Conservation (phyloP, 371 early-diverging fungal genomes). For the Mitosporidium daphniae region DNA sequence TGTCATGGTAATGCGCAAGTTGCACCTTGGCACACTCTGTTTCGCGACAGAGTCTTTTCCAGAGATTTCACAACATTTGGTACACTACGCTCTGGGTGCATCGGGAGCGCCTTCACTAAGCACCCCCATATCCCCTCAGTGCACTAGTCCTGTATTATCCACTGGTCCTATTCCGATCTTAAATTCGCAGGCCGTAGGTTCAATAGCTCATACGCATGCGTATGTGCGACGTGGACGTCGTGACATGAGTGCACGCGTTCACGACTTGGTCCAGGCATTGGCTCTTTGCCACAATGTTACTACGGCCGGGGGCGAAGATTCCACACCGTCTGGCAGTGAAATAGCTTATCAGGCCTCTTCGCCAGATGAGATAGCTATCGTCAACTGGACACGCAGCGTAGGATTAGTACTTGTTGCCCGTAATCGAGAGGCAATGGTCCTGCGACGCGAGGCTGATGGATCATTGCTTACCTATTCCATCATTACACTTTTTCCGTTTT, state of each 20-base stretch:
- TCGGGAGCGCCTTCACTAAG: no score
- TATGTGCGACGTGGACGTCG: no score
- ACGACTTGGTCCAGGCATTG: constrained; percentile 42
- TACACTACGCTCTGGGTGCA: background rate
- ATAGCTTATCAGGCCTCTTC: constrained; percentile 72
- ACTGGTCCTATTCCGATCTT: no score
- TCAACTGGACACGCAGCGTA: constrained; percentile 60
- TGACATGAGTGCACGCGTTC: constrained; percentile 13
- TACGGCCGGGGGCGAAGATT: constrained; percentile 11
- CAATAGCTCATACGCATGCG: no score
- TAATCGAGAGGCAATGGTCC: constrained; percentile 5
- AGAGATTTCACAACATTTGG: constrained; percentile 24
- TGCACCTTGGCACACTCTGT: constrained; percentile 82
- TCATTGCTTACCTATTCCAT: no score
- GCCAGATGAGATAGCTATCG: constrained; percentile 96
- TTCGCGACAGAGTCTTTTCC: constrained; percentile 56
- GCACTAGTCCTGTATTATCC: no score
- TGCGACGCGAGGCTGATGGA: no score
- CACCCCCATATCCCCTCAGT: no score
- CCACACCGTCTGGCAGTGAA: constrained; percentile 14
- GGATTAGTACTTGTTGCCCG: constrained; percentile 43
- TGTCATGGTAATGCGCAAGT: constrained; percentile 81
- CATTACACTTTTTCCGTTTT: constrained; percentile 75
- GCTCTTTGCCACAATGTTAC: constrained; percentile 65
- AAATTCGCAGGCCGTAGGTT: no score